phyloP scores from a whole-genome alignment of 208 protist genomes.

The Trypanosomatidae sp. region DNA sequence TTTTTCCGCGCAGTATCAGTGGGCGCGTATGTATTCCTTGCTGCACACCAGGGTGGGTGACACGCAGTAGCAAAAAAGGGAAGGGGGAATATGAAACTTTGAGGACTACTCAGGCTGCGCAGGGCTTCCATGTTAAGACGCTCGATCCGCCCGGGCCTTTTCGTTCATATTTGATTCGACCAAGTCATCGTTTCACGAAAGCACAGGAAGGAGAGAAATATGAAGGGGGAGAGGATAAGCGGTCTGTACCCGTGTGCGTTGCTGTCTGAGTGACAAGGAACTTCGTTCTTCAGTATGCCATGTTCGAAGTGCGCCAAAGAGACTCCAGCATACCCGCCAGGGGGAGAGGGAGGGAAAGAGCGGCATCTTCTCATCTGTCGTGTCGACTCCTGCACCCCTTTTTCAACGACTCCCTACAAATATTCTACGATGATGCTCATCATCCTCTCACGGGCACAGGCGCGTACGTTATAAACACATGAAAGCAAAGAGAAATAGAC shows the following conservation, averaged over 20 bases:
- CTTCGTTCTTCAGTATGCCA: not conserved
- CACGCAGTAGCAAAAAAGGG: not conserved
- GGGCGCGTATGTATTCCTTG: not conserved
- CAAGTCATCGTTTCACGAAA: not conserved
- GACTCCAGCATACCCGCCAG: not conserved
- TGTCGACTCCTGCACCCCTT: not conserved
- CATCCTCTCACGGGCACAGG: not conserved
- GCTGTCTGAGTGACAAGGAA: not conserved
- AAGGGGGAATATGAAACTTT: not conserved
- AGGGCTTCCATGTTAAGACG: not conserved
- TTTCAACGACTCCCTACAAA: not conserved
- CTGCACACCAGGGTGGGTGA: not conserved
- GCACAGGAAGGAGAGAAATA: no score
- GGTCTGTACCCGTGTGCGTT: not conserved
- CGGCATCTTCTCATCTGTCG: not conserved
- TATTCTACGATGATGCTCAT: not conserved
- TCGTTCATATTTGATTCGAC: not conserved
- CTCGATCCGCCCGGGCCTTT: not conserved
- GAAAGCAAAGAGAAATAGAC: not conserved
- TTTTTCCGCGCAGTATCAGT: not conserved
- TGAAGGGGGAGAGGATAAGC: no score
- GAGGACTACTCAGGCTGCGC: not conserved
- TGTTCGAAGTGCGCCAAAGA: not conserved
- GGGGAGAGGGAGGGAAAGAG: not conserved
- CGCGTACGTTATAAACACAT: not conserved